These are phyloP conservation scores for Shiraia sp. DNA, from an alignment of 2,329 filamentous ascomycete genomes.

Conservation along the genomic window DNA sequence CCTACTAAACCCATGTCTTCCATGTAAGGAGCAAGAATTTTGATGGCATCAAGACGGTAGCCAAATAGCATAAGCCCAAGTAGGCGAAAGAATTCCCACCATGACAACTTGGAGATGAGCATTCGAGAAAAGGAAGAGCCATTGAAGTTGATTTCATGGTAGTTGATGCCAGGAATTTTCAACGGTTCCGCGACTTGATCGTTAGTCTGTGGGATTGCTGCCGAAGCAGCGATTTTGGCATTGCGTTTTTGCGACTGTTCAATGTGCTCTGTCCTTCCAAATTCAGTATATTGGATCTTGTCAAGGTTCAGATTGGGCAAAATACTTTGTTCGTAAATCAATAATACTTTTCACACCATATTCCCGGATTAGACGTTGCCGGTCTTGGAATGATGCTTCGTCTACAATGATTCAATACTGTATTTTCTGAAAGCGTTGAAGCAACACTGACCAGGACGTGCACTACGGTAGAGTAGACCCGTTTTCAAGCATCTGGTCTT, in stretches of 20 bases:
- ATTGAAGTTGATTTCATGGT: constrained; percentile 73
- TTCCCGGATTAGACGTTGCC: constrained; percentile 59
- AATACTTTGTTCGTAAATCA: constrained; percentile 75
- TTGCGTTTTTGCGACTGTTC: constrained; percentile 67
- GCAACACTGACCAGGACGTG: constrained; percentile 35
- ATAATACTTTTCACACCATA: constrained; percentile 72
- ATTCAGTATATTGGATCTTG: constrained; percentile 73
- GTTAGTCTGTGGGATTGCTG: constrained; percentile 53
- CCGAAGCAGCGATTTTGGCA: constrained; percentile 51
- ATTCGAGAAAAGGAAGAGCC: constrained; percentile 71
- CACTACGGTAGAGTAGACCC: constrained; percentile 38
- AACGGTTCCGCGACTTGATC: constrained; percentile 58
- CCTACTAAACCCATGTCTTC: constrained; percentile 71
- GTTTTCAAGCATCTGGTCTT: constrained; percentile 28
- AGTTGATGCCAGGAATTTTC: constrained; percentile 66
- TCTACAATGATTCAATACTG: constrained; percentile 52
- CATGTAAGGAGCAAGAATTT: constrained; percentile 71
- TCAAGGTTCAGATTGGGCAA: background rate
- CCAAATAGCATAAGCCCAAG: constrained; percentile 66
- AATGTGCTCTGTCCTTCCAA: constrained; percentile 69
- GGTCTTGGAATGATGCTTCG: constrained; percentile 70
- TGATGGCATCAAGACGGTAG: constrained; percentile 70
- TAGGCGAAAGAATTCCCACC: constrained; percentile 67
- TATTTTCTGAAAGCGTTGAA: background rate
- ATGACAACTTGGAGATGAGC: constrained; percentile 69